phyloP scores from a whole-genome alignment of 306 rosid genomes.

The Medicago truncatula region MtrunA17r5.0-ANR NC_053045.1:55388001-55388500 shows the following conservation, averaged over 20 bases:
- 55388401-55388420: constrained; percentile 1
- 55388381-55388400: constrained; percentile 1
- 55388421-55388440: background rate
- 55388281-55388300: constrained; percentile 5
- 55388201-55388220: background rate
- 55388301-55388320: constrained; percentile 13
- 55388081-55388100: background rate
- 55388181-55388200: constrained; percentile 22
- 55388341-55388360: constrained; percentile 5
- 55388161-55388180: constrained; percentile 3
- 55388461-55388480: constrained; percentile 16
- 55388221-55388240: constrained; percentile 1
- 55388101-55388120: background rate
- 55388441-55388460: constrained; percentile 7
- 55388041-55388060: constrained; percentile 4
- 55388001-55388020: background rate
- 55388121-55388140: constrained; percentile 19
- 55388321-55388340: constrained; percentile 4
- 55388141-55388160: constrained; percentile 17
- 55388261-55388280: constrained; percentile 17
- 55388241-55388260: constrained; percentile 14
- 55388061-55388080: constrained; percentile 3
- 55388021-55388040: background rate
- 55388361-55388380: background rate
- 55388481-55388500: constrained; percentile 29